Base-by-base conservation (phyloP, 78 protist genomes). In the Cavenderia fasciculata region DNA sequence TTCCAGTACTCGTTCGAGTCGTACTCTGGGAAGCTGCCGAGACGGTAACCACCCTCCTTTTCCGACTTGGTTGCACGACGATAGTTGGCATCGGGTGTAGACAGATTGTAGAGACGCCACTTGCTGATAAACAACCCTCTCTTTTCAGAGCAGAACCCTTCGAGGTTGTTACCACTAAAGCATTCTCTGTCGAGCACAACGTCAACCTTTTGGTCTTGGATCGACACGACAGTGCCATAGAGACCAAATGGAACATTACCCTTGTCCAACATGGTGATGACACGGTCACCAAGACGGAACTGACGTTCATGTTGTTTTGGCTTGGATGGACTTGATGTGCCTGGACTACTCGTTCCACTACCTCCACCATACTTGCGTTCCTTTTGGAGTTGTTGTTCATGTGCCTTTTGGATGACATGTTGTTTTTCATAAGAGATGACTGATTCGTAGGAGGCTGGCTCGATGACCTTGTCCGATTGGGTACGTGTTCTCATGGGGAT, bases 161-260 rank as follows among this genome's bases (percentile, higher is more conserved):
- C 90, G 4, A 82, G 38, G 43, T 23, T 56, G 33, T 18, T 52
- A 2, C 41, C 90, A 56, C 57, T 59, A 56, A 82, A 82, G 36
- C 90, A 82, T 43, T 65, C 78, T 0, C 46, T 59, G 33, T 82
- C 90, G 23, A 82, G 44, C 1, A 82, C 34, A 14, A 82, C 78
- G 33, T 82, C 90, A 12, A 82, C 78, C 51, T 82, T 82, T 21
- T 65, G 76, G 12, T 82, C 90, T 43, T 82, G 76, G 5, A 82
- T 51, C 0, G 78, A 52, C 0, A 59, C 71, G 40, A 82, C 72
- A 0, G 90, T 82, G 43, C 78, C 90, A 33, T 52, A 82, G 10
- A 56, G 27, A n/a, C 90, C 90, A 68, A 68, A 82, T 36, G 90
- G 90, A 19, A 82, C n/a, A 56, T 68, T 82, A 57, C 90, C 90